Base-by-base conservation (phyloP, 306 rosid genomes). In the Spatholobus suberectus region DNA sequence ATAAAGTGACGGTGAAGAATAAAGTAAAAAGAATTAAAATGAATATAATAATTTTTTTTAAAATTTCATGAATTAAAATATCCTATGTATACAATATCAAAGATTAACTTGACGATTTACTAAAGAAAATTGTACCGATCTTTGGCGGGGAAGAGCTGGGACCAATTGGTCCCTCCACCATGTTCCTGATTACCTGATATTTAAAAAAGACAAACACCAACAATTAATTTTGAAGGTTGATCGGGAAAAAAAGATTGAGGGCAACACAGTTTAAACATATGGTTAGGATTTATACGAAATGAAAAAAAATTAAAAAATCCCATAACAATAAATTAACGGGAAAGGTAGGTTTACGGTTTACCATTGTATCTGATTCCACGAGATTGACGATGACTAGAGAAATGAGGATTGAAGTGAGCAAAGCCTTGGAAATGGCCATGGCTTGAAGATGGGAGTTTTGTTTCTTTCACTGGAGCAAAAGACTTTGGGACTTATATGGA, bases 291-390 rank as follows among this genome's bases (percentile, higher is more conserved):
- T 63, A 13, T 32, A 1, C 0, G 4, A 26, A 59, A 58, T 12
- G 3, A 1, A 14, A 54, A 59, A n/a, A n/a, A n/a, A n/a, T n/a
- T n/a, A n/a, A n/a, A n/a, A 9, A 57, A 8, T 3, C 9, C 9
- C 11, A 58, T 26, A 13, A 37, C 41, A 37, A 37, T 37, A 12
- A 15, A 26, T 3, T 11, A 18, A 68, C 6, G n/a, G 1, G 0
- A 43, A 40, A 21, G 18, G 4, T 46, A 21, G n/a, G 18, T 10
- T n/a, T n/a, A n/a, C n/a, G n/a, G n/a, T n/a, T 75, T 81, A 85
- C 90, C 69, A 11, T 62, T 6, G 18, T 46, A 49, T 79, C 75
- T 71, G 91, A 88, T 29, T 85, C 70, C 15, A 43, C 85, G 3
- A 71, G 81, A 29, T 41, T 59, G 24, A 89, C 43, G 37, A 80